Base-by-base conservation (phyloP, 192 early-diverging fungal species). In the Coemansia umbellata region DNA sequence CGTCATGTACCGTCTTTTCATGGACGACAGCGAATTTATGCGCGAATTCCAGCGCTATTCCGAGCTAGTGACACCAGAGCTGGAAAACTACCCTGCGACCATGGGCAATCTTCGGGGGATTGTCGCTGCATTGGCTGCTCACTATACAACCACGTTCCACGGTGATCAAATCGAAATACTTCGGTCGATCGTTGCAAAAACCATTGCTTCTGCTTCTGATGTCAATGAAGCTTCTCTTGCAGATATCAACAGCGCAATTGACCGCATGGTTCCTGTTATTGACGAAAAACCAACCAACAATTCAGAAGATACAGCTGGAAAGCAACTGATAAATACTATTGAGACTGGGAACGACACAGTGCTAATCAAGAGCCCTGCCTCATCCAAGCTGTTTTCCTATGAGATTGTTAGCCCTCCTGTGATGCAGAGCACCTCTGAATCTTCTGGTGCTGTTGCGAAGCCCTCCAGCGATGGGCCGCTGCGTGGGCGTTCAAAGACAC, bases 1-100 rank as follows among this genome's bases (percentile, higher is more conserved):
- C 3, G 57, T 55, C 19, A 71, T 68, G 2, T 79, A 74, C 36
- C 42, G 53, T 49, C 40, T 55, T 14, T 41, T 79, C n/a, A 79
- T 79, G 70, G 47, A 49, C 19, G 54, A 69, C 15, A 28, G 30
- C 32, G 78, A 74, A 26, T 63, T 79, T 36, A 26, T 74, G 51
- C 42, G 58, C 21, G 78, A 79, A 60, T 44, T 79, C 23, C 70
- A 71, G 58, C 67, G 72, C 8, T 79, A 79, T 37, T 50, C 78
- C 6, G 71, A 65, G 11, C 78, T 79, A 5, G 71, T 79, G 14
- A 31, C 53, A 10, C 55, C 66, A 9, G 74, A 76, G 3, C 44
- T 52, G 8, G 58, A 61, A 1, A 55, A 24, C 14, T 60, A 63
- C 35, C 21, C 39, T n/a, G 13, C 15, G 2, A 21, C 58, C 27